phyloP scores from a whole-genome alignment of 139 green algal species.

The Microglena sp. region DNA sequence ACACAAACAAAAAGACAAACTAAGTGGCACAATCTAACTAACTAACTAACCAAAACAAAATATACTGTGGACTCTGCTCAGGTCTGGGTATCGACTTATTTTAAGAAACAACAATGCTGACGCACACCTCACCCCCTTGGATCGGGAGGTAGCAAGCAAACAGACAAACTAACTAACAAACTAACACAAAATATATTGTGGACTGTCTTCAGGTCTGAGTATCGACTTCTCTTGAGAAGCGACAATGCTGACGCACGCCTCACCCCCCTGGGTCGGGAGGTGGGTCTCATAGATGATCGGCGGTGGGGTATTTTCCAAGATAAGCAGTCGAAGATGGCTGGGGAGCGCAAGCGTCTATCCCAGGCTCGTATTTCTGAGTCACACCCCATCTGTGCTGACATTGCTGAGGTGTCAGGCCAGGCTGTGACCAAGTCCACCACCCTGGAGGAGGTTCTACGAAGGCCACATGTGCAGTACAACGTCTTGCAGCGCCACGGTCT shows the following conservation, averaged over 20 bases:
- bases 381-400: constrained; percentile 4
- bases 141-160: no score
- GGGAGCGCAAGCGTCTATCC: neutral
- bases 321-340: constrained; percentile 37
- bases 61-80: no score
- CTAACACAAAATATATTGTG: no score
- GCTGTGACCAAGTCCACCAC: constrained; percentile 29
- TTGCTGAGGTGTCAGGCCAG: constrained; percentile 50
- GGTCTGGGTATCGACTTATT: no score
- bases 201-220: constrained; percentile 71
- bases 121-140: no score
- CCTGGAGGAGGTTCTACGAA: constrained; percentile 76
- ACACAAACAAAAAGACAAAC: no score
- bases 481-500: constrained; percentile 5
- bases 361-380: neutral
- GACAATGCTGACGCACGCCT: constrained; percentile 94
- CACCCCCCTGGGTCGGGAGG: constrained; percentile 75
- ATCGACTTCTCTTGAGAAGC: constrained; percentile 80
- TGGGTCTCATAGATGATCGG: constrained; percentile 75
- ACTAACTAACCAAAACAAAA: no score
- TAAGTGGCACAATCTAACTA: no score
- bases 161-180: no score
- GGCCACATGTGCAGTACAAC: constrained; percentile 80
- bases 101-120: no score
- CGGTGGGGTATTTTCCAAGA: constrained; percentile 57